These are phyloP conservation scores for Trichosporon ovoides DNA, from an alignment of 1,284 basidiomycete genomes.

Conservation along the genomic window DNA sequence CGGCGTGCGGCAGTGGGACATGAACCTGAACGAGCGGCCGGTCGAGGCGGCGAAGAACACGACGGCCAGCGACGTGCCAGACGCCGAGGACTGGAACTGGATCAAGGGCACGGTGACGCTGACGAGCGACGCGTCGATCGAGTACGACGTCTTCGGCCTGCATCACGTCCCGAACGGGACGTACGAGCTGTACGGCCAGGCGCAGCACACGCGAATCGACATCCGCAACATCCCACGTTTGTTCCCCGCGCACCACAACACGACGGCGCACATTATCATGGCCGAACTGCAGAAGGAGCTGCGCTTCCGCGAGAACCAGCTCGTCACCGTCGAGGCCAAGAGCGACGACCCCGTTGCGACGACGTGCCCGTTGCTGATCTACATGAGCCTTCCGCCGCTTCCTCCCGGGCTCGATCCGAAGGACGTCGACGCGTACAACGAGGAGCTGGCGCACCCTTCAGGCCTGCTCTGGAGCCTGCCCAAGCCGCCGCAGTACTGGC, in stretches of 20 bases:
- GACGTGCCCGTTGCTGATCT: conserved; percentile 38
- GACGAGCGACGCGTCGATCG: conserved; percentile 4
- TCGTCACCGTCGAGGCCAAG: conserved; percentile 31
- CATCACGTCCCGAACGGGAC: conserved; percentile 72
- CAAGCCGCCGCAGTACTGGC: conserved; percentile 38
- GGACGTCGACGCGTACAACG: conserved; percentile 35
- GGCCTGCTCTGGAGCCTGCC: conserved; percentile 34
- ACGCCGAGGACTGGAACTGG: conserved; percentile 32
- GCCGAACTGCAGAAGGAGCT: conserved; percentile 56
- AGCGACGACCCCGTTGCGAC: conserved; percentile 26
- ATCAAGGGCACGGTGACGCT: conserved; percentile 33
- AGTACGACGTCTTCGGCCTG: conserved; percentile 55
- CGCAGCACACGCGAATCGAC: conserved; percentile 52
- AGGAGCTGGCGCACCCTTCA: conserved; percentile 39
- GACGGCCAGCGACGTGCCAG: neutral
- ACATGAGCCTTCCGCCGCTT: conserved; percentile 41
- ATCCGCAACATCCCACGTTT: conserved; percentile 63
- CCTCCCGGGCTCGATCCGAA: conserved; percentile 24
- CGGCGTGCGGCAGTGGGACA: conserved; percentile 29
- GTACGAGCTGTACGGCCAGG: conserved; percentile 67
- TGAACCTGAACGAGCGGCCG: conserved; percentile 41
- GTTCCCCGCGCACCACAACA: conserved; percentile 46
- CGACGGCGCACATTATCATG: conserved; percentile 60
- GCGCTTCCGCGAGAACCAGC: conserved; percentile 25
- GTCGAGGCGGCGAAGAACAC: neutral